Base-by-base conservation (phyloP, 352 stramenopile species). In the Hyaloperonospora brassicae region DNA sequence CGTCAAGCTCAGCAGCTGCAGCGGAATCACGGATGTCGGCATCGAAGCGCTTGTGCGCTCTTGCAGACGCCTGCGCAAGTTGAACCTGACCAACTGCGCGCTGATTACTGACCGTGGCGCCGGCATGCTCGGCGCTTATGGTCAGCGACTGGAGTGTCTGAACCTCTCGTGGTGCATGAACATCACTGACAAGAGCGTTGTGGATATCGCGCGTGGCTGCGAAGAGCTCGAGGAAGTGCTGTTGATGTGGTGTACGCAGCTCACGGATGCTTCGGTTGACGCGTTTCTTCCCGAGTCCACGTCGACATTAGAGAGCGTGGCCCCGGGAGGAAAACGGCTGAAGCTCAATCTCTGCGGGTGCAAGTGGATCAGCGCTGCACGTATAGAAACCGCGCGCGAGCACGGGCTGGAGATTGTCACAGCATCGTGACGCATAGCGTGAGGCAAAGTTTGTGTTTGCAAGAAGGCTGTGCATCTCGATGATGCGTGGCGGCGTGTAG, bases 131-230 rank as follows among this genome's bases (percentile, higher is more conserved):
- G 80, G 72, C 25, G 47, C 31, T 4, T 68, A 86, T 40, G 75
- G 67, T 23, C 70, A 79, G 40, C 73, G 71, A 11, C 67, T 94
- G 40, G 70, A 86, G 51, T 61, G 53, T 22, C 57, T 94, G 34
- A 87, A 92, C 52, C 47, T 94, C 27, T 89, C 82, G 46, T 94
- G 84, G 84, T 93, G 83, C 64, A 84, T 92, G 68, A 91, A 93
- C 66, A 87, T 94, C 53, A 94, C 84, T 9, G 84, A 94, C 70
- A 86, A 89, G 55, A 79, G 82, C 46, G 68, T 91, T 30, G 66
- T 79, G 52, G 74, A 84, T 52, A 42, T 94, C 24, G 78, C 78
- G 25, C 64, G 63, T n/a, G 72, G 69, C 23, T 94, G 80, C 44
- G 58, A 68, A n/a, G 56, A 73, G 23, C 65, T 92, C 25, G 55